Percentiles rank a stretch among this genome's conserved stretches.
Evolutionary conservation across 768 basidiomycete species (phyloP).

Genomic region (Epithele typhae): DNA sequence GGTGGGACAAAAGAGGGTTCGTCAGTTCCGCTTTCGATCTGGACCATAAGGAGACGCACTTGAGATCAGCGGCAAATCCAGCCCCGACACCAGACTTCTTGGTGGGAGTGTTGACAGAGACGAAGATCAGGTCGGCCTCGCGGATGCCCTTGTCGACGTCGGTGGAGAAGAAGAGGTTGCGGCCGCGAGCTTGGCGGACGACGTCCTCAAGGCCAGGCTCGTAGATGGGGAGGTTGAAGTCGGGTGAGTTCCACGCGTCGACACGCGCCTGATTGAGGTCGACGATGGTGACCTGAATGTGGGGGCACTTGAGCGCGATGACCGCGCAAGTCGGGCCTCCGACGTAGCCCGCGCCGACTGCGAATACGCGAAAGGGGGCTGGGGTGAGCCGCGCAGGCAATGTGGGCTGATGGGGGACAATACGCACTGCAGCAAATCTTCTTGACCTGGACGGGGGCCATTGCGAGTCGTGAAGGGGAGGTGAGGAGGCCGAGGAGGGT

Average conservation of each 20-base stretch:
- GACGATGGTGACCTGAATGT: slow-evolving; percentile 94
- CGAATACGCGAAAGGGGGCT: not conserved
- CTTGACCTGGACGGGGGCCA: slow-evolving; percentile 59
- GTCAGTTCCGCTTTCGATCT: slow-evolving; percentile 1
- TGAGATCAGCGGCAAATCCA: slow-evolving; percentile 97
- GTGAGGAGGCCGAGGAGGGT: slow-evolving; percentile 15
- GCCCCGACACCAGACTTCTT: slow-evolving; percentile 98
- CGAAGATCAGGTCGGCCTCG: slow-evolving; percentile 97
- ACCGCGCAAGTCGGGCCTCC: slow-evolving; percentile 96
- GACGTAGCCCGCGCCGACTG: slow-evolving; percentile 91
- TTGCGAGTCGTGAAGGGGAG: slow-evolving; percentile 21
- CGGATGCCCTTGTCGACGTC: slow-evolving; percentile 89
- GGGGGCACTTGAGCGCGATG: slow-evolving; percentile 88
- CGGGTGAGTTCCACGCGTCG: slow-evolving; percentile 92
- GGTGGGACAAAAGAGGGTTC: no score
- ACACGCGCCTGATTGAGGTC: slow-evolving; percentile 94
- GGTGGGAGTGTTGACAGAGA: slow-evolving; percentile 97
- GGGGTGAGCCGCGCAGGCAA: not conserved
- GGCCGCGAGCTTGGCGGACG: slow-evolving; percentile 81
- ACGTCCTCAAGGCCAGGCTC: slow-evolving; percentile 95
- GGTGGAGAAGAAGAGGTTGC: slow-evolving; percentile 96
- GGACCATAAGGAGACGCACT: slow-evolving; percentile 50
- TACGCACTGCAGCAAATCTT: slow-evolving; percentile 91
- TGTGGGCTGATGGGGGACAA: slow-evolving; percentile 18
- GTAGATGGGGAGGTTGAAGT: slow-evolving; percentile 90